These are phyloP conservation scores for Cucumis cinereus DNA, from an alignment of 306 rosid genomes.

Conservation along the genomic window DNA sequence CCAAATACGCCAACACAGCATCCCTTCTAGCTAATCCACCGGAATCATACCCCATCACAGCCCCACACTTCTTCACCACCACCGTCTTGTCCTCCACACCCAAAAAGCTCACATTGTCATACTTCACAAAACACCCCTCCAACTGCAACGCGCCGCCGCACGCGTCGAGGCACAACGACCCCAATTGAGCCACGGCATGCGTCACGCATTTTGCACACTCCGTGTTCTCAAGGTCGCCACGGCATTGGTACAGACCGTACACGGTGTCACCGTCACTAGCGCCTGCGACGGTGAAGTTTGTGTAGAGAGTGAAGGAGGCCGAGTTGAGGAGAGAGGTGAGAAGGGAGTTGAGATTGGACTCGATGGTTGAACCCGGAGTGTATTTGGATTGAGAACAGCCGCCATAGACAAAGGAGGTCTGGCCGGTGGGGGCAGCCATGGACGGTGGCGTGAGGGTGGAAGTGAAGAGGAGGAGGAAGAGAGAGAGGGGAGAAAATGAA, in stretches of 20 bases:
- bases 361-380: constrained; percentile 44
- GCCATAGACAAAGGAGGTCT: constrained; percentile 43
- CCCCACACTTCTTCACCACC: constrained; percentile 68
- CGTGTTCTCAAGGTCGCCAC: constrained; percentile 40
- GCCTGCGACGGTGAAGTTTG: constrained; percentile 42
- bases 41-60: constrained; percentile 34
- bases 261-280: constrained; percentile 21
- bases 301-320: constrained; percentile 50
- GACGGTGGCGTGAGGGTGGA: constrained; percentile 14
- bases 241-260: constrained; percentile 80
- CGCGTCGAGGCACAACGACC: constrained; percentile 43
- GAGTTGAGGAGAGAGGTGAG: constrained; percentile 61
- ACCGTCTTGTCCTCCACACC: constrained; percentile 79
- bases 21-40: constrained; percentile 42
- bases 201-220: constrained; percentile 54
- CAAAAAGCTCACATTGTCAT: constrained; percentile 50
- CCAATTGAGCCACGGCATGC: constrained; percentile 46
- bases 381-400: constrained; percentile 66
- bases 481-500: neutral
- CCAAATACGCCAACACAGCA: constrained; percentile 43
- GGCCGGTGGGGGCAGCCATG: constrained; percentile 15
- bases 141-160: constrained; percentile 85
- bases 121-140: constrained; percentile 77
- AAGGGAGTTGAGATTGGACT: constrained; percentile 42
- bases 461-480: neutral